A percentile compares a stretch with the other conserved stretches of the same genome.
Conservation (phyloP, 2,329 filamentous ascomycete genomes). For the Neofusicoccum parvum region DNA sequence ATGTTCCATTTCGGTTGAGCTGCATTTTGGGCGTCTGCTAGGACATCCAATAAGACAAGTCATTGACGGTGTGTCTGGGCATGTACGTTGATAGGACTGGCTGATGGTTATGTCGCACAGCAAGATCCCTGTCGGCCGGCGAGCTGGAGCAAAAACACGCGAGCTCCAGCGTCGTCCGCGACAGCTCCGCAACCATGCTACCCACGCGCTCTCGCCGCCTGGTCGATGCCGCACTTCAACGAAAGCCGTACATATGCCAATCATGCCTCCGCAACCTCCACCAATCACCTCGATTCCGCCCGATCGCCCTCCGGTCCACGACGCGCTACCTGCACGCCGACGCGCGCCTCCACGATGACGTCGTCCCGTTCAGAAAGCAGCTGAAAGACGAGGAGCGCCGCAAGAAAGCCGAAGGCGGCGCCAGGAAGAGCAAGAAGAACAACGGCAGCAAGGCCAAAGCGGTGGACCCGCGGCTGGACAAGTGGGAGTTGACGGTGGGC, state of each 20-base stretch:
- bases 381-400: constrained; percentile 42
- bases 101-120: too few species aligned
- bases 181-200: constrained; percentile 13
- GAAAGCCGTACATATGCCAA: constrained; percentile 3
- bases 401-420: constrained; percentile 30
- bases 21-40: too few species aligned
- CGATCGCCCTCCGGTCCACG: background rate
- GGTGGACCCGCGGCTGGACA: constrained; percentile 41
- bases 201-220: constrained; percentile 2
- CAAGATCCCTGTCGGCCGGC: too few species aligned
- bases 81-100: too few species aligned
- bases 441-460: constrained; percentile 17
- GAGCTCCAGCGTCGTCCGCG: background rate
- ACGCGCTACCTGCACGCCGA: background rate
- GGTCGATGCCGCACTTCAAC: background rate
- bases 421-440: constrained; percentile 21
- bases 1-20: too few species aligned
- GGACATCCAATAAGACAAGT: too few species aligned
- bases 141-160: constrained; percentile 6
- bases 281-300: background rate
- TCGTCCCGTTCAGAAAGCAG: constrained; percentile 38
- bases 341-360: constrained; percentile 25
- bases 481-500: constrained; percentile 93
- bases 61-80: too few species aligned
- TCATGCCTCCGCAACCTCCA: constrained; percentile 10